Conservation (phyloP, 495 filamentous ascomycete genomes). For the Xylaria flabelliformis region DNA sequence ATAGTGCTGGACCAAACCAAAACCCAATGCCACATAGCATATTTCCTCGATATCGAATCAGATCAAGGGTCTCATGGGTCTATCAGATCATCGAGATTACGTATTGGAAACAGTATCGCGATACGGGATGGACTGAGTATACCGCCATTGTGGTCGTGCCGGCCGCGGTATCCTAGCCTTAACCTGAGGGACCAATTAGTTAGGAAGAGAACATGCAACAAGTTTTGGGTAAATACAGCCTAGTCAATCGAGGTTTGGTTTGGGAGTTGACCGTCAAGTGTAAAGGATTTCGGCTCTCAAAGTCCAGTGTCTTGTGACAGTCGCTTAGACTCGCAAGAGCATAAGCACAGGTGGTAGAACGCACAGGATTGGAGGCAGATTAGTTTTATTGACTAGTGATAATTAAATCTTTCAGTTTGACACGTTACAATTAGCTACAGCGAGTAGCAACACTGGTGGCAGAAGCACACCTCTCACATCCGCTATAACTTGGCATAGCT, state of each 20-base stretch:
- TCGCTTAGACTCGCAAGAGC: neutral
- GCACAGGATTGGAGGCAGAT: neutral
- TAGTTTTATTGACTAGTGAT: neutral
- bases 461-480: neutral
- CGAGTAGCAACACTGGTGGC: too few relatives aligned
- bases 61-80: neutral
- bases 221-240: neutral
- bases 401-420: neutral
- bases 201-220: neutral
- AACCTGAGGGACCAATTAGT: neutral
- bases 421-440: too few relatives aligned
- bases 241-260: neutral
- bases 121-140: neutral
- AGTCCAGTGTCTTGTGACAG: neutral
- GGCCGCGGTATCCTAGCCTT: neutral
- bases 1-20: neutral
- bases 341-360: neutral
- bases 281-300: neutral
- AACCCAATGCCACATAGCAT: neutral
- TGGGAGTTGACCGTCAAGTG: neutral
- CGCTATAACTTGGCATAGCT: neutral
- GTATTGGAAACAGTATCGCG: neutral
- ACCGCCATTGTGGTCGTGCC: neutral
- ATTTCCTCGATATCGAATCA: neutral
- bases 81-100: neutral